Base-by-base conservation (phyloP, 2,329 filamentous ascomycete species). In the Fusarium torulosum region DNA sequence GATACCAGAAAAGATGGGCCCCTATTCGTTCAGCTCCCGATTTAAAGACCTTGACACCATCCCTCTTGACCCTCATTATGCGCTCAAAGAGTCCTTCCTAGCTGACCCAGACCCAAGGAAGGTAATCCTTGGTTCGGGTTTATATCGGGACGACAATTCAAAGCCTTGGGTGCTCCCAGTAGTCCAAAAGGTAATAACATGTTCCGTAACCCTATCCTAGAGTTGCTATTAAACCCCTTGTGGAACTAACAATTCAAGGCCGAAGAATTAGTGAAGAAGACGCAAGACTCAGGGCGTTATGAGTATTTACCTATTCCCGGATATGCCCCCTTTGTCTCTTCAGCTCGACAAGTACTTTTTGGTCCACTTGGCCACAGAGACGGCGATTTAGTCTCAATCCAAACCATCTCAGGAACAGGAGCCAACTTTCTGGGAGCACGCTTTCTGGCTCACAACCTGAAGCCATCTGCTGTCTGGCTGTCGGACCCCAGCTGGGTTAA, bases 401-500 rank as follows among this genome's bases (percentile, higher is more conserved):
- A 47, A 14, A 54, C 51, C 11, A 40, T 54, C 2, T 54, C 51
- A 6, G 51, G 42, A 9, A 47, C 51, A n/a, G 51, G 51, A 23
- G 51, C 51, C 19, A 54, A 54, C 19, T 29, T 35, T 6, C 23
- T 54, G 9, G 51, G 19, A 2, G 42, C 51, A 7, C 41, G 29
- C 13, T 54, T 54, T 19, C 15, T 54, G 9, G 7, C 41, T 54
- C 31, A 47, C 29, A 29, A 31, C 33, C 11, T 15, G 23, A 23
- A 21, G 20, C 38, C 13, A 21, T 29, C 7, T 47, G 51, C 27
- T 15, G 41, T 54, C 4, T 54, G 51, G 51, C 29, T 54, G 29
- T 54, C 51, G 5, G 29, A 54, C 9, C 51, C 51, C 14, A 54
- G 51, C 9, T 47, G 41, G 51, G 29, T 54, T 4, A 54, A 54